Conservation (phyloP, 2,329 filamentous ascomycete genomes). For the Fusarium papillatum region DNA sequence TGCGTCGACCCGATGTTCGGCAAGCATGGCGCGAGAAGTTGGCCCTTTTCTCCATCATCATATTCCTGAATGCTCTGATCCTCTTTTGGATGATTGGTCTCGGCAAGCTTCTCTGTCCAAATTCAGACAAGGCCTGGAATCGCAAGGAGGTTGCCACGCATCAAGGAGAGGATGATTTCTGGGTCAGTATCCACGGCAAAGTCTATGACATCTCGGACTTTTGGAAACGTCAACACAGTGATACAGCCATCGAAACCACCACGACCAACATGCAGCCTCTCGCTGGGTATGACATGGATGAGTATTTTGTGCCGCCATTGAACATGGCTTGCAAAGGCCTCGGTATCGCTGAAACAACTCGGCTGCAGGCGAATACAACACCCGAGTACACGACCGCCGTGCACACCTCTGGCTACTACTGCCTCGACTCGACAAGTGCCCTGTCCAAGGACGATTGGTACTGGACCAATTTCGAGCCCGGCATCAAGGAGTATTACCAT, state of each 20-base stretch:
- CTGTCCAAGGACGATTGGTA: conserved; percentile 84
- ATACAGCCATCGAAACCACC: conserved; percentile 72
- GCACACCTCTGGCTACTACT: conserved; percentile 79
- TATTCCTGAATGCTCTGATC: conserved; percentile 83
- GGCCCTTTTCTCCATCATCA: conserved; percentile 84
- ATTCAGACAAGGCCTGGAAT: conserved; percentile 92
- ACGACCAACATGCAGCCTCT: conserved; percentile 80
- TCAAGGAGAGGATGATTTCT: conserved; percentile 82
- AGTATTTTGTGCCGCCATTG: conserved; percentile 87
- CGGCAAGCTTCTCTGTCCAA: conserved; percentile 88
- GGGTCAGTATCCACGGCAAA: conserved; percentile 86
- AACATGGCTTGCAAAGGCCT: conserved; percentile 81
- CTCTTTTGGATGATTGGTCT: conserved; percentile 95
- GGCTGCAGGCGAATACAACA: conserved; percentile 76
- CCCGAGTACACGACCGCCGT: conserved; percentile 66
- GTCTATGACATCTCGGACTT: conserved; percentile 96
- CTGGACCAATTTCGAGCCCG: conserved; percentile 77
- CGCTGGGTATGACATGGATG: conserved; percentile 82
- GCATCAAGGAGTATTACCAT: conserved; percentile 88
- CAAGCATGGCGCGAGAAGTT: conserved; percentile 98
- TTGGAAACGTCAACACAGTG: conserved; percentile 88
- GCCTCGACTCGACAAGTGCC: conserved; percentile 66
- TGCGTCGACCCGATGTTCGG: conserved; percentile 97
- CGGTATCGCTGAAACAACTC: conserved; percentile 69
- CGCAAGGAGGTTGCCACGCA: conserved; percentile 78